Percentiles rank a stretch among this genome's conserved stretches.
phyloP scores from a whole-genome alignment of 768 basidiomycete species.

The Russula compacta region DNA sequence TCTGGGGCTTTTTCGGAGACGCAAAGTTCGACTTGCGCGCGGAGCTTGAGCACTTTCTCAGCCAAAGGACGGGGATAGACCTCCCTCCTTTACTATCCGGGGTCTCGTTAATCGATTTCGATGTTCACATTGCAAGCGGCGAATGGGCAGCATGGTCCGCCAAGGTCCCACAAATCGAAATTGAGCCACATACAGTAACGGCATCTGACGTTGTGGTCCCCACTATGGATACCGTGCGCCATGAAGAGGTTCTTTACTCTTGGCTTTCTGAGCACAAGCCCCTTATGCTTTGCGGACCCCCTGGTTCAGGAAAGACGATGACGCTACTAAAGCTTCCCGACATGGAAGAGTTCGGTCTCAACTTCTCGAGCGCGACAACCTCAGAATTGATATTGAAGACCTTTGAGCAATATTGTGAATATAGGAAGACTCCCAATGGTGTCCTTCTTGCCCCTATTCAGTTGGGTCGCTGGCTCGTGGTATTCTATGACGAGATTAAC shows the following conservation, averaged over 20 bases:
- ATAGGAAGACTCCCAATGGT: slow-evolving; percentile 95
- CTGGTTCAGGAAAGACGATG: slow-evolving; percentile 99
- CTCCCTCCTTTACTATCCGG: slow-evolving; percentile 68
- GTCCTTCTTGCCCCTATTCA: slow-evolving; percentile 89
- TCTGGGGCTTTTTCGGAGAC: slow-evolving; percentile 98
- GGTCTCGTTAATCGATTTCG: slow-evolving; percentile 87
- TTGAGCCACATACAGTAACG: slow-evolving; percentile 93
- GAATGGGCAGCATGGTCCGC: slow-evolving; percentile 92
- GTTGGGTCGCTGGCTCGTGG: slow-evolving; percentile 95
- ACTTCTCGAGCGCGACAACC: slow-evolving; percentile 98
- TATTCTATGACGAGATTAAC: slow-evolving; percentile 99
- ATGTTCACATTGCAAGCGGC: slow-evolving; percentile 76
- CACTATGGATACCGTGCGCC: slow-evolving; percentile 95
- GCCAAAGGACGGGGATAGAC: slow-evolving; percentile 82
- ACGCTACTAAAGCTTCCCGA: slow-evolving; percentile 98
- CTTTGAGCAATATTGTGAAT: slow-evolving; percentile 99
- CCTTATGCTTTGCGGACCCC: slow-evolving; percentile 95
- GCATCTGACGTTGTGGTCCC: slow-evolving; percentile 96
- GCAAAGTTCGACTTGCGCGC: slow-evolving; percentile 82
- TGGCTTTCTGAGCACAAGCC: slow-evolving; percentile 99
- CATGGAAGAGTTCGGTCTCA: slow-evolving; percentile 98
- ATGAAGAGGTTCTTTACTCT: slow-evolving; percentile 97
- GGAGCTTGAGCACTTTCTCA: slow-evolving; percentile 80
- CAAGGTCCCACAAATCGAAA: slow-evolving; percentile 89
- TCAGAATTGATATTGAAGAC: slow-evolving; percentile 98